Evolutionary conservation across 805 yeast genomes (phyloP), one percentile per base, ranked within the genome.

Genomic region (Saccharomyces mikatae): DNA sequence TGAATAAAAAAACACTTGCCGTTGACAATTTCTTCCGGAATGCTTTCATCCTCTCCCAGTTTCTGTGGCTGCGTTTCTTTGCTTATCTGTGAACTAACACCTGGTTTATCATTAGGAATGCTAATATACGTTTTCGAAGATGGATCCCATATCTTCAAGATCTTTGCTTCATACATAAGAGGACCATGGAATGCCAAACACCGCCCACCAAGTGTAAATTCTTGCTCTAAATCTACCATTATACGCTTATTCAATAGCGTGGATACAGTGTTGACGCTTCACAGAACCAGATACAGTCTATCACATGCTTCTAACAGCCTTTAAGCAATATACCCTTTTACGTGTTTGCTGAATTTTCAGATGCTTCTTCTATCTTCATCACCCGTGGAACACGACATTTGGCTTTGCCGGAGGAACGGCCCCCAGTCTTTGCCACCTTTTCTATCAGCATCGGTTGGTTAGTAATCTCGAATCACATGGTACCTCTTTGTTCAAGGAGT

Each of bases 101-200:
- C 21, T 24, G 41, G 14, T 22, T 30, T 21, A 31, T 22, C 41
- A 26, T 51, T 24, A 17, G 47, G 27, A 13, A 24, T 24, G 11
- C 49, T 32, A 1, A 41, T 46, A 27, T 8, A 76, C 74, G 24
- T 63, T 26, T 71, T 67, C 46, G 76, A 73, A 36, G 76, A 76
- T 0, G 85, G 82, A 52, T 82, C 81, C 66, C 83, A 88, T 1
- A 78, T 71, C 63, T 81, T 82, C 50, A 86, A 63, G 17, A 91
- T 80, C 63, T 87, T 88, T 58, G 97, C 96, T 70, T 90, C 96
- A 66, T 91, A 91, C 9, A 91, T 78, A 58, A 91, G 71, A 1
- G 96, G 96, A 0, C 97, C 97, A 66, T 91, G 97, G 70, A 80
- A 91, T 1, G 96, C 96, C 62, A 89, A 74, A 54, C 87, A 85